Percentiles rank a stretch among this genome's conserved stretches.
Evolutionary conservation across 2,329 filamentous ascomycete species (phyloP).

Genomic region (Cladosporium sp.): DNA sequence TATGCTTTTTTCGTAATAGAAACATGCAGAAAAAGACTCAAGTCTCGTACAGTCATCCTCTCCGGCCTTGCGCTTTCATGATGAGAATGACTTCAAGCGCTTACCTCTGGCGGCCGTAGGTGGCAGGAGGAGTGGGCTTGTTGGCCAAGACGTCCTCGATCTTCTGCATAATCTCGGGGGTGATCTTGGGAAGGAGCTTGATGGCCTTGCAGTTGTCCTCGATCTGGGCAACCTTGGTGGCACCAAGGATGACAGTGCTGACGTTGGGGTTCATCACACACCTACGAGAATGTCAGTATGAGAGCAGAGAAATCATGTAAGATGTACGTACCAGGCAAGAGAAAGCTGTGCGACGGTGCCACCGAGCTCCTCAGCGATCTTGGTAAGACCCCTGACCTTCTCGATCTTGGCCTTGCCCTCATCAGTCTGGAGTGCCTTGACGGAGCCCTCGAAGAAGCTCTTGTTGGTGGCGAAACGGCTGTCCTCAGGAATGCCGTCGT

Average conservation of each 20-base stretch:
- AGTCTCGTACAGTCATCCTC: neutral
- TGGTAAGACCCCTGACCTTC: conserved; percentile 58
- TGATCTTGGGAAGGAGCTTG: conserved; percentile 42
- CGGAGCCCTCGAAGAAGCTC: conserved; percentile 58
- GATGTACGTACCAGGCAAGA: conserved; percentile 54
- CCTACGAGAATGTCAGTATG: neutral
- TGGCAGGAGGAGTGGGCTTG: conserved; percentile 36
- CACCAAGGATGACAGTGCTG: conserved; percentile 57
- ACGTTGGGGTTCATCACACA: conserved; percentile 59
- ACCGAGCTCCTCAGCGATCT: conserved; percentile 51
- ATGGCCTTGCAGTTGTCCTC: conserved; percentile 51
- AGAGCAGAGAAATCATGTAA: conserved; percentile 14
- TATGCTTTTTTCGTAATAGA: neutral
- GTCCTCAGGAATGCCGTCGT: conserved; percentile 61
- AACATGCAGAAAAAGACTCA: neutral
- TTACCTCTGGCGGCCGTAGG: conserved; percentile 40
- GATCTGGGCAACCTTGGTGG: conserved; percentile 50
- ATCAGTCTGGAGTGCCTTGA: conserved; percentile 52
- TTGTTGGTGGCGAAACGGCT: conserved; percentile 62
- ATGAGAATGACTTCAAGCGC: neutral
- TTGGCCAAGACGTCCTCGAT: conserved; percentile 48
- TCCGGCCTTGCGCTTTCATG: neutral
- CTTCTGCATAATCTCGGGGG: conserved; percentile 42
- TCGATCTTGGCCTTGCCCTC: conserved; percentile 56
- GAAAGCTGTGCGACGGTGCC: conserved; percentile 53